These are phyloP conservation scores for Pyricularia sp. DNA, from an alignment of 2,329 filamentous ascomycete species.

Conservation along the genomic window DNA sequence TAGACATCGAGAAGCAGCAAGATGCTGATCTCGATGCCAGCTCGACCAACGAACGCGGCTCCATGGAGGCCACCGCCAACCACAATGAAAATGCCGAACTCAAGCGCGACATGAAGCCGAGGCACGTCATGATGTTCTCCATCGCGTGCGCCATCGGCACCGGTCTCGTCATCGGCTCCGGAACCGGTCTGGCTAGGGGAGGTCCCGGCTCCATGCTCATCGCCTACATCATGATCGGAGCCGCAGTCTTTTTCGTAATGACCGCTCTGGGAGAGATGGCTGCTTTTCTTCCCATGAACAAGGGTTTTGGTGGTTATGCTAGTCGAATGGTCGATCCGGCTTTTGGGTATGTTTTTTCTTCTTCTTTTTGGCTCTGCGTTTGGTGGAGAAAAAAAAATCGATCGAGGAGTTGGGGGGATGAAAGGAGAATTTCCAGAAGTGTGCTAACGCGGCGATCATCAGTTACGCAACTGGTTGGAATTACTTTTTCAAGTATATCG, in stretches of 20 bases:
- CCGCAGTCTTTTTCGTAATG: background rate
- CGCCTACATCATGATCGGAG: background rate
- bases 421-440: background rate
- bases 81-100: background rate
- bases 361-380: too few species aligned
- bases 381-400: too few species aligned
- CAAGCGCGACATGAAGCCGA: background rate
- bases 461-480: background rate
- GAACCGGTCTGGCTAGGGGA: background rate
- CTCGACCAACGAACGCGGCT: background rate
- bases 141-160: background rate
- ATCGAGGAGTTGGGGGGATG: too few species aligned
- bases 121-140: background rate
- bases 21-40: background rate
- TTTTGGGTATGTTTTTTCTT: background rate
- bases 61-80: background rate
- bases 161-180: background rate
- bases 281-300: background rate
- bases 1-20: background rate
- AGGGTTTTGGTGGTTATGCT: background rate
- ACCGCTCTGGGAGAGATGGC: background rate
- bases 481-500: background rate
- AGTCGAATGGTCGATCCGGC: background rate
- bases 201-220: background rate
- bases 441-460: background rate